phyloP scores from a whole-genome alignment of 2,329 filamentous ascomycete genomes.

The Beauveria caledonica region DNA sequence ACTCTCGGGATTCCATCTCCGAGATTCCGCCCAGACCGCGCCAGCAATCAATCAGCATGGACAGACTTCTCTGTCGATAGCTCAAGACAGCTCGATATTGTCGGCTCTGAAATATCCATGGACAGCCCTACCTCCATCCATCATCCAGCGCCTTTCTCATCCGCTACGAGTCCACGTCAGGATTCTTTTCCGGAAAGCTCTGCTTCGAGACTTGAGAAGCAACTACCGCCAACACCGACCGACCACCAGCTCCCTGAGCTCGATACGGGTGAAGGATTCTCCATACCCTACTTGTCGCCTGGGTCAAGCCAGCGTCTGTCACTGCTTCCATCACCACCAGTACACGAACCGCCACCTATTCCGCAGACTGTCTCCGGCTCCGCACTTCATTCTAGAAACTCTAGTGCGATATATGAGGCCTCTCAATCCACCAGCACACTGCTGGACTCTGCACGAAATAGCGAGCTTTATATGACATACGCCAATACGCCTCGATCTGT shows the following conservation, averaged over 20 bases:
- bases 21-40: conserved; percentile 35
- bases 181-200: neutral
- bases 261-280: conserved; percentile 43
- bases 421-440: conserved; percentile 33
- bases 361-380: conserved; percentile 30
- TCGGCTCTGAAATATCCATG: conserved; percentile 4
- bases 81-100: conserved; percentile 25
- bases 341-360: conserved; percentile 43
- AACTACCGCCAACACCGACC: conserved; percentile 18
- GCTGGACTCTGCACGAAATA: conserved; percentile 35
- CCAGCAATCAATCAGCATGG: conserved; percentile 51
- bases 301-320: conserved; percentile 22
- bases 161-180: neutral
- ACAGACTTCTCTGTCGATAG: conserved; percentile 52
- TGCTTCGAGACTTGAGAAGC: conserved; percentile 16
- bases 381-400: conserved; percentile 33
- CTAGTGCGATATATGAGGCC: conserved; percentile 31
- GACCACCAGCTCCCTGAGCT: conserved; percentile 40
- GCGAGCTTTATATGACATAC: conserved; percentile 36
- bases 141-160: neutral
- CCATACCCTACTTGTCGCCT: conserved; percentile 37
- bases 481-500: conserved; percentile 38
- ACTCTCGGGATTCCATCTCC: conserved; percentile 39
- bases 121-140: neutral
- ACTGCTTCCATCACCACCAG: conserved; percentile 36